phyloP scores from a whole-genome alignment of 371 early-diverging fungal genomes.

The Mucor mucedo region DNA sequence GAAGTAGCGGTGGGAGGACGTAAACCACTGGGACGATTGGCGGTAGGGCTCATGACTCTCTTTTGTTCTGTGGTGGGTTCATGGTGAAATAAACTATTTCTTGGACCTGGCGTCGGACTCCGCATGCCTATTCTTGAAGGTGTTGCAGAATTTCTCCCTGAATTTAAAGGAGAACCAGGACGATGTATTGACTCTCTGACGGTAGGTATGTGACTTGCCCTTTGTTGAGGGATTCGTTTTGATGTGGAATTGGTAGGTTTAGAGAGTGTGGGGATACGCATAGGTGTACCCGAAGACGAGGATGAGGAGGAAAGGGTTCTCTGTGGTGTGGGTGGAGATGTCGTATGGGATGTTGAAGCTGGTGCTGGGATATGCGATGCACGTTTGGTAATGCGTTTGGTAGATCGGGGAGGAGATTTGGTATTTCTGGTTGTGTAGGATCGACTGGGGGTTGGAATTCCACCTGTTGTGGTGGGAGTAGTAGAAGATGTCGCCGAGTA shows the following conservation, averaged over 20 bases:
- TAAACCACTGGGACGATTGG: constrained; percentile 22
- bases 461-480: constrained; percentile 24
- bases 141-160: constrained; percentile 12
- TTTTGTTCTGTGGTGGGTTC: constrained; percentile 3
- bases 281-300: constrained; percentile 2
- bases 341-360: constrained; percentile 3
- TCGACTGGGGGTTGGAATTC: constrained; percentile 30
- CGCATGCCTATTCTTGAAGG: constrained; percentile 25
- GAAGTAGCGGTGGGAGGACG: constrained; percentile 20
- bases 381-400: constrained; percentile 38
- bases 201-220: constrained; percentile 47
- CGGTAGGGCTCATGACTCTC: constrained; percentile 18
- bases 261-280: constrained; percentile 16
- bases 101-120: constrained; percentile 26
- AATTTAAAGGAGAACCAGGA: constrained; percentile 16
- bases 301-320: constrained; percentile 33
- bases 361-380: constrained; percentile 58
- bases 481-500: constrained; percentile 45
- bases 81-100: constrained; percentile 15
- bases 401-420: constrained; percentile 5
- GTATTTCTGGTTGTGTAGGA: constrained; percentile 23
- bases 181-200: constrained; percentile 26
- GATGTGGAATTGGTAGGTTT: constrained; percentile 8
- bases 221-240: constrained; percentile 24
- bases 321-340: constrained; percentile 37